These are phyloP conservation scores for Pythium brachiatum DNA, from an alignment of 352 stramenopile genomes.

Conservation along the genomic window DNA sequence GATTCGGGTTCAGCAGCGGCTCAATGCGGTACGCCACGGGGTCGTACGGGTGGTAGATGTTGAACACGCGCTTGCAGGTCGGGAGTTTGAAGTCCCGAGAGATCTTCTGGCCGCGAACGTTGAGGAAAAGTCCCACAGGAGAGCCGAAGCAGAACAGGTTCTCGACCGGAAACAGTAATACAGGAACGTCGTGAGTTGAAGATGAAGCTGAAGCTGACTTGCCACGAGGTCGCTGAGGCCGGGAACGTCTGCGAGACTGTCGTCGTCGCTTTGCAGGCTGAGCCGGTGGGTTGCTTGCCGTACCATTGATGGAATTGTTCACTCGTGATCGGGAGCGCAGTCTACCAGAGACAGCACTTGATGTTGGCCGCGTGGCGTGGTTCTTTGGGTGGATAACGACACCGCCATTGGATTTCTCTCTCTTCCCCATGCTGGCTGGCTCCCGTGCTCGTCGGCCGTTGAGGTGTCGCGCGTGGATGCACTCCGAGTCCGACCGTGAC, in stretches of 20 bases:
- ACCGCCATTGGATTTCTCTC: constrained; percentile 6
- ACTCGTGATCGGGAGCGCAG: neutral
- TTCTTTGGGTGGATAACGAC: constrained; percentile 20
- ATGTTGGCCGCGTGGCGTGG: neutral
- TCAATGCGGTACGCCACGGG: constrained; percentile 95
- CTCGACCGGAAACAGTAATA: constrained; percentile 77
- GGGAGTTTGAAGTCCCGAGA: constrained; percentile 68
- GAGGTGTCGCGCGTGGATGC: constrained; percentile 14
- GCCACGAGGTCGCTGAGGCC: constrained; percentile 4
- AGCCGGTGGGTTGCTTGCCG: neutral
- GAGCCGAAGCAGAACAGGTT: constrained; percentile 90
- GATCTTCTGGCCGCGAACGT: constrained; percentile 86
- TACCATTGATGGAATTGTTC: no score
- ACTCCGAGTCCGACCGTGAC: constrained; percentile 30
- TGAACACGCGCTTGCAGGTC: constrained; percentile 87
- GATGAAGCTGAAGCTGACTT: neutral
- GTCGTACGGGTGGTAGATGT: constrained; percentile 95
- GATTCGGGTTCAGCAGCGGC: constrained; percentile 84
- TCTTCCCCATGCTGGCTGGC: neutral
- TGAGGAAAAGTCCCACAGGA: constrained; percentile 90
- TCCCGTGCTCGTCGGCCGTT: neutral
- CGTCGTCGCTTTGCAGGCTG: neutral
- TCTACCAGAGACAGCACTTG: neutral
- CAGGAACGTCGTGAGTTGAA: constrained; percentile 32
- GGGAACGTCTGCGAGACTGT: neutral